Conservation (phyloP, 768 basidiomycete genomes). For the Gyrodon lividus region DNA sequence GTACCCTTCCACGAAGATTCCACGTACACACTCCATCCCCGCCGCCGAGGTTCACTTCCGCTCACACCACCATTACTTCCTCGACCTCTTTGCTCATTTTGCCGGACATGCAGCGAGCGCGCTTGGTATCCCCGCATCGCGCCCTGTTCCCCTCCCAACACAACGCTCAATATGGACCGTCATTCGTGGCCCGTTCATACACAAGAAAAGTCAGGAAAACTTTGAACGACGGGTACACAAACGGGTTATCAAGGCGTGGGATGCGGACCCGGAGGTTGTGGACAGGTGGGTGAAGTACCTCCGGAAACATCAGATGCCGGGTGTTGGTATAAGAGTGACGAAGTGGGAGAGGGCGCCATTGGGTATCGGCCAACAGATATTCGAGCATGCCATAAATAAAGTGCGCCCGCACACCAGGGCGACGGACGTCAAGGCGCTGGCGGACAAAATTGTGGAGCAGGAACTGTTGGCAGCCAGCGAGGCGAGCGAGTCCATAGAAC, state of each 20-base stretch:
- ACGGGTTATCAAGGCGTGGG: constrained; percentile 87
- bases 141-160: constrained; percentile 64
- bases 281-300: constrained; percentile 81
- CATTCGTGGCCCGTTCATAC: constrained; percentile 77
- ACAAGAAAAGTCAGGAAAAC: constrained; percentile 96
- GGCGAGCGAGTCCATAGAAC: neutral
- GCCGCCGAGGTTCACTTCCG: constrained; percentile 83
- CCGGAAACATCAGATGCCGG: constrained; percentile 68
- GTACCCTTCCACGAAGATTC: constrained; percentile 54
- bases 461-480: constrained; percentile 19
- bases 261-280: constrained; percentile 77
- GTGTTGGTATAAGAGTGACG: constrained; percentile 84
- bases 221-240: constrained; percentile 85
- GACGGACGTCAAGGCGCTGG: constrained; percentile 39
- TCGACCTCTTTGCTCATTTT: constrained; percentile 83
- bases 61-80: constrained; percentile 62
- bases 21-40: constrained; percentile 66
- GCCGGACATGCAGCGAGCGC: constrained; percentile 81
- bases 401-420: constrained; percentile 29
- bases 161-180: constrained; percentile 85
- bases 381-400: constrained; percentile 35
- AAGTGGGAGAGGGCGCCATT: constrained; percentile 69
- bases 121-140: constrained; percentile 76
- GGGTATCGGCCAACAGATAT: constrained; percentile 45
- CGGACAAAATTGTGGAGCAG: constrained; percentile 41